phyloP scores from a whole-genome alignment of 441 rosid genomes.

The Adansonia gregorii region DNA sequence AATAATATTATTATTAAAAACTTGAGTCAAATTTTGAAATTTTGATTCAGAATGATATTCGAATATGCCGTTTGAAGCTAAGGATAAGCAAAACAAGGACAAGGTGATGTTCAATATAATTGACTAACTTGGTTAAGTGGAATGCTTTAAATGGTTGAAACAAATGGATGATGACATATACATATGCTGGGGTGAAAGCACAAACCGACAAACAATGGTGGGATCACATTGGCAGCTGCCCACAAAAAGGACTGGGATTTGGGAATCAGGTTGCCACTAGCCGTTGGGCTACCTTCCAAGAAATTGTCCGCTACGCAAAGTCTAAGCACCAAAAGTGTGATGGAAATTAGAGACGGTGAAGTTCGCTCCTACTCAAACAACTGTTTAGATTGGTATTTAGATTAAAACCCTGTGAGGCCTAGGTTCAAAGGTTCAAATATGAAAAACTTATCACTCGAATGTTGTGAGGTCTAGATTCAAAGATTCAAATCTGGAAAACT shows the following conservation, averaged over 20 bases:
- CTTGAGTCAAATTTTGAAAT: too few species aligned
- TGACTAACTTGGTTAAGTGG: not conserved
- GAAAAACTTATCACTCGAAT: too few species aligned
- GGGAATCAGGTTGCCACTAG: not conserved
- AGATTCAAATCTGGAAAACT: too few species aligned
- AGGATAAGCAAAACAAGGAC: not conserved
- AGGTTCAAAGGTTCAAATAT: too few species aligned
- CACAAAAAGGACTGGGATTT: conserved; percentile 15
- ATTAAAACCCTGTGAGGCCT: too few species aligned
- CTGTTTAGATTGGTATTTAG: too few species aligned
- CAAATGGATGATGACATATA: not conserved
- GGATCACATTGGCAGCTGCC: conserved; percentile 31
- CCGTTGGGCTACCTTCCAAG: not conserved
- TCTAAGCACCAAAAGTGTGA: not conserved
- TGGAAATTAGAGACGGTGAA: not conserved
- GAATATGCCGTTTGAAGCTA: too few species aligned
- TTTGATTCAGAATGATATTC: too few species aligned
- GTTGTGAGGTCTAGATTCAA: too few species aligned
- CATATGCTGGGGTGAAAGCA: conserved; percentile 20
- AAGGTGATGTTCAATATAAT: not conserved
- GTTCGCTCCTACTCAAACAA: too few species aligned
- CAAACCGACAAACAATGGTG: conserved; percentile 21
- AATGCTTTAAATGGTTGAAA: not conserved
- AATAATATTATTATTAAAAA: too few species aligned
- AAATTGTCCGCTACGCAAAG: not conserved